phyloP scores from a whole-genome alignment of 176 grass and related monocot species.

The Phyllostachys edulis region DNA sequence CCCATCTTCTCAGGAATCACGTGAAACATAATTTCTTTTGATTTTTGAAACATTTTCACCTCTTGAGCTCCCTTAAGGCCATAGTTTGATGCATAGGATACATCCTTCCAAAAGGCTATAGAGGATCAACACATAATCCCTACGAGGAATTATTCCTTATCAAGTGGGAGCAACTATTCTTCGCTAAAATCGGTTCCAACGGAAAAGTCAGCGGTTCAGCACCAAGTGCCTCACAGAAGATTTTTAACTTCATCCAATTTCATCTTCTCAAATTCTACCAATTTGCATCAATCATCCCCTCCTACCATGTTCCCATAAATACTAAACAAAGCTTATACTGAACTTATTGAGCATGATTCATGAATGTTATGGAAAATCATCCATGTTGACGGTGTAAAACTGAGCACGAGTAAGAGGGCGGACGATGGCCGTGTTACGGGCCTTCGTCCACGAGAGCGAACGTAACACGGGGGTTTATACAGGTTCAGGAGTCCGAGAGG shows the following conservation, averaged over 20 bases:
- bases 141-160: constrained; percentile 31
- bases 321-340: not conserved
- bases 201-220: constrained; percentile 9
- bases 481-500: no score
- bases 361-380: not conserved
- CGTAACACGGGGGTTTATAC: no score
- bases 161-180: constrained; percentile 21
- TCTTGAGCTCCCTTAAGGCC: constrained; percentile 34
- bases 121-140: not conserved
- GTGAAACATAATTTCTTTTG: not conserved
- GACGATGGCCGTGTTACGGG: no score
- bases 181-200: not conserved
- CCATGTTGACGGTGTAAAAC: no score
- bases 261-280: not conserved
- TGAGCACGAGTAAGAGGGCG: no score
- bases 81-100: constrained; percentile 11
- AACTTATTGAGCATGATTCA: not conserved
- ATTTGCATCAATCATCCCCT: not conserved
- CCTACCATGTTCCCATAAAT: not conserved
- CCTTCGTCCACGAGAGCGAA: no score
- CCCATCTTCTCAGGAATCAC: not conserved
- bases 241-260: not conserved
- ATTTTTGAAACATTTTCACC: constrained; percentile 18
- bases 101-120: constrained; percentile 7
- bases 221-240: not conserved